A percentile compares a stretch with the other conserved stretches of the same genome.
These are phyloP conservation scores for Fusarium nurragi DNA, from an alignment of 2,329 filamentous ascomycete genomes.

Conservation along the genomic window DNA sequence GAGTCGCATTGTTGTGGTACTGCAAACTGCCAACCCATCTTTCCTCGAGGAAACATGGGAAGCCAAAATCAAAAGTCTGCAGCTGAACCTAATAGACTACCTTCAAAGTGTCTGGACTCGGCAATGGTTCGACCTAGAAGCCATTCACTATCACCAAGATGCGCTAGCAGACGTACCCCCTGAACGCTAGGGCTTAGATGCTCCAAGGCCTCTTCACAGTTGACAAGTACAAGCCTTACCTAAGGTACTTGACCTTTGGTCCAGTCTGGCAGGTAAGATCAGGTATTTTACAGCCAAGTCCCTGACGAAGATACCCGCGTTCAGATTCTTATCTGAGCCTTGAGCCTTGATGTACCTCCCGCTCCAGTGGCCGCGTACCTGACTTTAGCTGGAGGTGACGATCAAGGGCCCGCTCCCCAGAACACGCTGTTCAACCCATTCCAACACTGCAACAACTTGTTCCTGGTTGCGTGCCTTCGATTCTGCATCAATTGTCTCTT, in stretches of 20 bases:
- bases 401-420: conserved; percentile 34
- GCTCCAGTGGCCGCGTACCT: conserved; percentile 19
- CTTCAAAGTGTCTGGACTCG: conserved; percentile 21
- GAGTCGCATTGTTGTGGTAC: conserved; percentile 12
- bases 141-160: conserved; percentile 15
- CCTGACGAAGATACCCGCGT: conserved; percentile 19
- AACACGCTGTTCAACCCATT: conserved; percentile 39
- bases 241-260: conserved; percentile 8
- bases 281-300: conserved; percentile 10
- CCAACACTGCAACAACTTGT: conserved; percentile 12
- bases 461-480: background rate
- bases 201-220: background rate
- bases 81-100: conserved; percentile 3
- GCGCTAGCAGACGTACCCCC: conserved; percentile 16
- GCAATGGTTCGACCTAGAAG: conserved; percentile 23
- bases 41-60: background rate
- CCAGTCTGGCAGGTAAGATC: background rate
- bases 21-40: background rate
- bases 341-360: background rate
- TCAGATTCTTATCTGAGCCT: conserved; percentile 1
- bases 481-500: conserved; percentile 2
- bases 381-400: conserved; percentile 23
- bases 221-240: background rate
- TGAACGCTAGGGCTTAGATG: conserved; percentile 5
- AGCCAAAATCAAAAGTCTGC: conserved; percentile 3